Evolutionary conservation across 2,329 filamentous ascomycete genomes (phyloP), one percentile per base, ranked within the genome.

Genomic region (Grosmannia clavigera): DNA sequence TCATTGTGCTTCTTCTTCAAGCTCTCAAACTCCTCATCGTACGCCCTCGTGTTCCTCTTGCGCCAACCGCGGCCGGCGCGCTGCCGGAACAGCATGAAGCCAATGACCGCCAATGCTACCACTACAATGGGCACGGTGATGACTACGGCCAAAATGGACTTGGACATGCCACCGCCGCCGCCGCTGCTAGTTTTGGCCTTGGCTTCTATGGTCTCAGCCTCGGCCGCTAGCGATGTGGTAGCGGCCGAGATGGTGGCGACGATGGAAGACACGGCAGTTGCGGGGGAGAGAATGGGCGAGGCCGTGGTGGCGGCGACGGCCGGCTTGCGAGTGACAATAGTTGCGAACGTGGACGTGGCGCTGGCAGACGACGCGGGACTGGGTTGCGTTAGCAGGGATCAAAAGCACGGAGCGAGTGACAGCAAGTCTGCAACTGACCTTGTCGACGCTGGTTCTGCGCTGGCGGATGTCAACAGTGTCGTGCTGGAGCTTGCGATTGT

Each of bases 1-100:
- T 64, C 65, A 50, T 65, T 61, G 60, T 65, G 64, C 62, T 65
- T 66, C 50, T 63, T 67, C 61, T 67, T 63, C 19, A 67, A 63
- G 40, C 61, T 66, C 58, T 65, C 66, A 57, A 65, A 64, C 60
- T 68, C 66, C 60, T 64, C 62, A 51, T 65, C 63, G 57, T 65
- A 65, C 16, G 63, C 61, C 57, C 60, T 31, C 25, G 63, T 62
- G 31, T 58, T 31, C 4, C 63, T 62, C 14, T 51, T 58, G 27
- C 3, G 11, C 29, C 48, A 40, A 3, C 56, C 50, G 4, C 61
- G 58, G 9, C 56, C 46, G 1, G 51, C 55, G 6, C 64, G 64
- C 27, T 60, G 61, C 10, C 60, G 57, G 53, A 58, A 62, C 57
- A 65, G 27, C 57, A 65, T 31, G 19, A 65, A 31, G 46, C 61